Evolutionary conservation across 2,329 filamentous ascomycete species (phyloP), one percentile per base, ranked within the genome.

Genomic region (Immersiporthe knoxdaviesiana): DNA sequence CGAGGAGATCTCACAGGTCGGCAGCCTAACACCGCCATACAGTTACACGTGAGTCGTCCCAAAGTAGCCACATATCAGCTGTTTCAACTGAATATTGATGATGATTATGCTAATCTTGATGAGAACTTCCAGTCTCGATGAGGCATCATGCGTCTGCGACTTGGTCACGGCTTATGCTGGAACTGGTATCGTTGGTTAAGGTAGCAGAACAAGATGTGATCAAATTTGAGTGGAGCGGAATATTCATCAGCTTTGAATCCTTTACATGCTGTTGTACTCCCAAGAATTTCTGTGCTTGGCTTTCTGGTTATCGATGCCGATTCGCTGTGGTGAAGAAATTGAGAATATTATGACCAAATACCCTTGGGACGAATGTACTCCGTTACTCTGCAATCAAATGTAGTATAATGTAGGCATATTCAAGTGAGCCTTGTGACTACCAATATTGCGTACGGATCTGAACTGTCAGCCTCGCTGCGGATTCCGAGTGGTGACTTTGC

Each of bases 11-110:
- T 80, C 79, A 1, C 77, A 78, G 72, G 72, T 73, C 30, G 76
- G 75, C 41, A 77, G 74, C 50, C 73, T 80, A 37, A 75, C 74
- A 14, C 75, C 77, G 39, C 77, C 79, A 7, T 81, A 80, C 68
- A 77, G 75, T 64, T 81, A 81, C 73, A 76, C 75, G 77, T 78
- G 63, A 75, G 77, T 76, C 44, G 2, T 27, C 24, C 30, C 24
- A 24, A 4, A 37, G 41, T n/a, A n/a, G n/a, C n/a, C n/a, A n/a
- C n/a, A n/a, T n/a, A 8, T 1, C 2, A 24, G 35, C 35, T 35
- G 35, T 35, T 35, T 8, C 35, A 1, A 27, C 18, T 21, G 8
- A 52, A 18, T 18, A 27, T 50, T 18, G 16, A 11, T 24, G 21
- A n/a, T 35, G 8, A 35, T 4, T 24, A 3, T 18, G 41, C 63